These are phyloP conservation scores for Hygrophorus russula DNA, from an alignment of 768 basidiomycete genomes.

Conservation along the genomic window DNA sequence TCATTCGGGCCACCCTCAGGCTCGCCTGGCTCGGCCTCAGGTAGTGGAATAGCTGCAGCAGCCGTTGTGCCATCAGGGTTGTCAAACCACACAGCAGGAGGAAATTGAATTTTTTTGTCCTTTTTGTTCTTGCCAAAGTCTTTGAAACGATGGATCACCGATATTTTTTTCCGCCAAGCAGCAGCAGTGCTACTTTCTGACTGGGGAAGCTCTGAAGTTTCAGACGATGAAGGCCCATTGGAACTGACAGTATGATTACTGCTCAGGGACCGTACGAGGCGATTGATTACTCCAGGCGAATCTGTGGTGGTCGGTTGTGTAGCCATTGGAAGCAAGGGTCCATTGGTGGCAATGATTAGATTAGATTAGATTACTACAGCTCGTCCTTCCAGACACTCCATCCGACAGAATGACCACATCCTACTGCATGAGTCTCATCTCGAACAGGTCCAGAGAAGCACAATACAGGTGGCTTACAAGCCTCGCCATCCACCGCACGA, in stretches of 20 bases:
- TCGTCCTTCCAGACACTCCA: conserved; percentile 23
- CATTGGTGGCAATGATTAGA: conserved; percentile 5
- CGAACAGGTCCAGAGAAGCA: conserved; percentile 27
- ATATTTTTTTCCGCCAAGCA: too few relatives aligned
- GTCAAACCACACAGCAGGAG: too few relatives aligned
- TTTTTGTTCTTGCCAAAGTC: background rate
- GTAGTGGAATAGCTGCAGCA: too few relatives aligned
- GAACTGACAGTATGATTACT: background rate
- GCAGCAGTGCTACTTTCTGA: too few relatives aligned
- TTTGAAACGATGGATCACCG: background rate
- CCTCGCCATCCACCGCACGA: conserved; percentile 11
- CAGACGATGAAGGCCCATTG: too few relatives aligned
- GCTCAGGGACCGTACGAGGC: background rate
- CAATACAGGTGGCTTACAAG: conserved; percentile 19
- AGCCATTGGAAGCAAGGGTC: background rate
- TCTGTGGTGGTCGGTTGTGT: background rate
- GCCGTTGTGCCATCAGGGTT: too few relatives aligned
- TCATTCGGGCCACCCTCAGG: too few relatives aligned
- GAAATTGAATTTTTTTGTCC: background rate
- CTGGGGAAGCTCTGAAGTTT: too few relatives aligned
- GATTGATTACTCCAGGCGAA: background rate
- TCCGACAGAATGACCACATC: conserved; percentile 30
- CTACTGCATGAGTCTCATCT: conserved; percentile 19
- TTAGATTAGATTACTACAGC: conserved; percentile 9
- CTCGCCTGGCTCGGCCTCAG: too few relatives aligned